These are phyloP conservation scores for Suillus discolor DNA, from an alignment of 768 basidiomycete genomes.

Conservation along the genomic window DNA sequence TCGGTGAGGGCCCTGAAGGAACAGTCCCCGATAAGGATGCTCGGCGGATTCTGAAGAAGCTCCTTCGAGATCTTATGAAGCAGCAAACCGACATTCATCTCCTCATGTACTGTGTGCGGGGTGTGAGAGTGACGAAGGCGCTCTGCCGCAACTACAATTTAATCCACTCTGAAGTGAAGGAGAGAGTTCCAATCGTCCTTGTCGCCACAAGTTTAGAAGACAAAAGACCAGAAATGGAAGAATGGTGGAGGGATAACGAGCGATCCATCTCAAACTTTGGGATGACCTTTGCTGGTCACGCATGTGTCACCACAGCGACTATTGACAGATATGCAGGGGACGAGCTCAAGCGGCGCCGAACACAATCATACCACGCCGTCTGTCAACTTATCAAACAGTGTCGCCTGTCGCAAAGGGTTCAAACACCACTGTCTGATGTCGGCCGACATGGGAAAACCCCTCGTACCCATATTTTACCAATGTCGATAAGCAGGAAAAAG, in stretches of 20 bases:
- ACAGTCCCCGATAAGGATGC: constrained; percentile 28
- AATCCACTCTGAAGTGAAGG: constrained; percentile 31
- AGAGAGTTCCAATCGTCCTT: constrained; percentile 31
- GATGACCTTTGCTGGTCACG: constrained; percentile 41
- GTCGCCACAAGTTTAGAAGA: constrained; percentile 40
- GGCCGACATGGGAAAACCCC: neutral
- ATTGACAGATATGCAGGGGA: constrained; percentile 24
- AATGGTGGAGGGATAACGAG: constrained; percentile 42
- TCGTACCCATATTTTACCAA: neutral
- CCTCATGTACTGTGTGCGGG: constrained; percentile 38
- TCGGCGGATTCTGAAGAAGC: constrained; percentile 27
- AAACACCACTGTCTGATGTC: neutral
- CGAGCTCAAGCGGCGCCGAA: constrained; percentile 18
- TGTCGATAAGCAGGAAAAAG: neutral
- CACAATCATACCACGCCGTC: constrained; percentile 23
- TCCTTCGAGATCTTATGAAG: constrained; percentile 35
- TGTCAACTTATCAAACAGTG: constrained; percentile 17
- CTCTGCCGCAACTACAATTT: constrained; percentile 32
- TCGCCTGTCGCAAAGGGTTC: neutral
- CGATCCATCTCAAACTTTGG: constrained; percentile 29
- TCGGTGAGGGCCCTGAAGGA: constrained; percentile 33
- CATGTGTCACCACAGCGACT: constrained; percentile 41
- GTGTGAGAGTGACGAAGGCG: constrained; percentile 29
- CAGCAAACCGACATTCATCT: constrained; percentile 29
- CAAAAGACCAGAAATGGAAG: constrained; percentile 34